Evolutionary conservation across 2,329 filamentous ascomycete genomes (phyloP).

Genomic region (Cadophora gregata): DNA sequence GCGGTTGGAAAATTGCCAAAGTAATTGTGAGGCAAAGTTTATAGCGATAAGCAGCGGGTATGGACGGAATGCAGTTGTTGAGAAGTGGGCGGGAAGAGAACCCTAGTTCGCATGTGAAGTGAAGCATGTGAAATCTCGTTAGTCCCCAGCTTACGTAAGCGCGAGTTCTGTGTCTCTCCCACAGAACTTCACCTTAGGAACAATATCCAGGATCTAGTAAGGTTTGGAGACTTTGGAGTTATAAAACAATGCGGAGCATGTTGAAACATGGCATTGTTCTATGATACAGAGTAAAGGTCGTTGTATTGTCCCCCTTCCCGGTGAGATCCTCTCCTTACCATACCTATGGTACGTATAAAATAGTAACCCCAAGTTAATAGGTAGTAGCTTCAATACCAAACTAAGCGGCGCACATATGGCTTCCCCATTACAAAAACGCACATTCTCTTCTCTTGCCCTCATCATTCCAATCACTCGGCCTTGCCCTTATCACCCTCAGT

Average conservation of each 20-base stretch:
- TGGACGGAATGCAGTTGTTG: conserved; percentile 15
- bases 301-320: neutral
- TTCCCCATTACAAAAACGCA: neutral
- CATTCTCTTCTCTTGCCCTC: neutral
- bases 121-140: conserved; percentile 5
- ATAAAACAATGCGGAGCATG: too few relatives aligned
- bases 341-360: too few relatives aligned
- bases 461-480: neutral
- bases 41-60: conserved; percentile 16
- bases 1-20: too few relatives aligned
- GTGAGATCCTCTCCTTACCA: too few relatives aligned
- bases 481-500: neutral
- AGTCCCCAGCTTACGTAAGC: neutral
- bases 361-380: too few relatives aligned
- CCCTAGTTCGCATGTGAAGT: conserved; percentile 16
- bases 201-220: too few relatives aligned
- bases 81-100: conserved; percentile 2
- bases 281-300: too few relatives aligned
- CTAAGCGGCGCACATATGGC: conserved; percentile 3
- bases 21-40: neutral
- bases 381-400: neutral
- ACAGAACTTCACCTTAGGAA: too few relatives aligned
- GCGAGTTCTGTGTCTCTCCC: too few relatives aligned
- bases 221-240: too few relatives aligned
- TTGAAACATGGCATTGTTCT: too few relatives aligned